Conservation (phyloP, 768 basidiomycete genomes). For the Xerocomellus amylosporus region DNA sequence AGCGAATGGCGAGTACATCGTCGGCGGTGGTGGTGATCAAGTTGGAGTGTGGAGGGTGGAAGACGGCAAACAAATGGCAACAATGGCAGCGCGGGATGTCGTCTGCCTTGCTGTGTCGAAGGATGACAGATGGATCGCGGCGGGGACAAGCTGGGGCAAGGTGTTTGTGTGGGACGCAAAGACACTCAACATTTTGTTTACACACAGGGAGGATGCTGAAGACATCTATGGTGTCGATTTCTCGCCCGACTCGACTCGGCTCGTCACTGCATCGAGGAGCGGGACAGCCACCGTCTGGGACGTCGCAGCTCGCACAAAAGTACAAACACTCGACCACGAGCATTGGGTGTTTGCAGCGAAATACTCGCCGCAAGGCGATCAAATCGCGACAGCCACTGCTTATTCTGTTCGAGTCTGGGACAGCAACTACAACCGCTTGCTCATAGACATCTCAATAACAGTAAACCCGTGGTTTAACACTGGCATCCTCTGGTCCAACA, state of each 20-base stretch:
- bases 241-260: no score
- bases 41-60: background rate
- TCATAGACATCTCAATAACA: background rate
- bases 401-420: background rate
- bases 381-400: background rate
- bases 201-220: no score
- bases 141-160: background rate
- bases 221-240: background rate
- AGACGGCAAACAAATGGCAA: background rate
- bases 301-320: background rate
- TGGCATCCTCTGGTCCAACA: no score
- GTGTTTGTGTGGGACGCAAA: background rate
- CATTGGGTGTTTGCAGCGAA: background rate
- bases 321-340: background rate
- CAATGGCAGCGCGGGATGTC: no score
- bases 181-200: background rate
- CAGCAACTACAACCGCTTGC: background rate
- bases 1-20: background rate
- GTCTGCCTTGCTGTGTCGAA: background rate
- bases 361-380: background rate
- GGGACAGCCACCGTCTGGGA: background rate
- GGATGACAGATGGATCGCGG: background rate
- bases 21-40: no score
- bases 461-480: no score
- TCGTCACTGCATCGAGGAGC: background rate